These are phyloP conservation scores for Brassica cretica DNA, from an alignment of 345 rosid species.

Conservation along the genomic window DNA sequence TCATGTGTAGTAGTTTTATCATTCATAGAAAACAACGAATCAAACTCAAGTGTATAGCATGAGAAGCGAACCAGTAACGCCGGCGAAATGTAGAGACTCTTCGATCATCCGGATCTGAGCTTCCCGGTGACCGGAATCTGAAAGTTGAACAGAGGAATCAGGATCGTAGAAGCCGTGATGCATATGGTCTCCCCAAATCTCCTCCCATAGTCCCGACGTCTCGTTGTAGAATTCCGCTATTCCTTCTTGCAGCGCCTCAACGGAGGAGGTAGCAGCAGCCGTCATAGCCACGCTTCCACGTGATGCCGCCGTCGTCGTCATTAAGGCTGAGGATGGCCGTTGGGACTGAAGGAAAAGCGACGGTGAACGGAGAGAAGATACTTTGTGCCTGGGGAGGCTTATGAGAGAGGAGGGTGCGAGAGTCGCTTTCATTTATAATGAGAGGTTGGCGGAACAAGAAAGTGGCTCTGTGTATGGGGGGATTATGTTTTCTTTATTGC, in stretches of 20 bases:
- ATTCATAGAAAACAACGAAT: background rate
- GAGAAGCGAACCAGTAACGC: conserved; percentile 48
- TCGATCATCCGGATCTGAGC: conserved; percentile 95
- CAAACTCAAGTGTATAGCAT: background rate
- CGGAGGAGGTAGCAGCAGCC: conserved; percentile 19
- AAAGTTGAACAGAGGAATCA: conserved; percentile 39
- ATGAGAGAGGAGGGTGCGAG: conserved; percentile 23
- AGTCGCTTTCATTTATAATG: conserved; percentile 20
- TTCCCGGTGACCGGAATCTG: conserved; percentile 53
- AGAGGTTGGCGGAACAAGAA: background rate
- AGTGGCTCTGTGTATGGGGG: background rate
- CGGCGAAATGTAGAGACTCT: conserved; percentile 75
- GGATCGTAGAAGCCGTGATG: conserved; percentile 90
- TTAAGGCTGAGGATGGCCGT: conserved; percentile 16
- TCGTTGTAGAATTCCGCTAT: conserved; percentile 88
- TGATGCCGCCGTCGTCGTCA: conserved; percentile 4
- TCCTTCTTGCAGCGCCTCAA: conserved; percentile 48
- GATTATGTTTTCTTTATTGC: background rate
- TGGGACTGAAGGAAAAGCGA: conserved; percentile 8
- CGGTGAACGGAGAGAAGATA: background rate
- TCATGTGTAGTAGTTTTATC: background rate
- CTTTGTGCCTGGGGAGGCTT: background rate
- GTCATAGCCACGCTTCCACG: conserved; percentile 20
- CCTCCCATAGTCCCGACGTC: conserved; percentile 83
- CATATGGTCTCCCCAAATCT: conserved; percentile 96